Percentiles rank a stretch among this genome's conserved stretches.
Evolutionary conservation across 352 stramenopile genomes (phyloP).

Genomic region (Pythium dissimile): DNA sequence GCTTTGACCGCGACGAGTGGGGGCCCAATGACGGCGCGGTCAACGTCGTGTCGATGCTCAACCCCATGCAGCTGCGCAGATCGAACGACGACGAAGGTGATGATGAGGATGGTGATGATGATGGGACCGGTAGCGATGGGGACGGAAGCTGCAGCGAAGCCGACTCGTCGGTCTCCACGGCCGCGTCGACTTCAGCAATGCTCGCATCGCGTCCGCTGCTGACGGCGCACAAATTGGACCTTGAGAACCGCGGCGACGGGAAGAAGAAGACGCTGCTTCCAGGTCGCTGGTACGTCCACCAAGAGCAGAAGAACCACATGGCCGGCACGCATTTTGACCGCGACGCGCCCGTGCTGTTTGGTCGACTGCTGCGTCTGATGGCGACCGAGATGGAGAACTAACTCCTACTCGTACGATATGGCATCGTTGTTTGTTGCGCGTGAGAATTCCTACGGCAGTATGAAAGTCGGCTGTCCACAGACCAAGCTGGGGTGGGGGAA

Average conservation of each 20-base stretch:
- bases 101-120: neutral
- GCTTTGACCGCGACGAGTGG: slow-evolving; percentile 56
- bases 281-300: slow-evolving; percentile 72
- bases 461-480: too few species aligned
- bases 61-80: slow-evolving; percentile 7
- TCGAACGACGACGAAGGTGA: neutral
- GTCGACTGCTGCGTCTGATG: slow-evolving; percentile 41
- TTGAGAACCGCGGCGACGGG: neutral
- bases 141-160: slow-evolving; percentile 10
- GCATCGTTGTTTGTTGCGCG: too few species aligned
- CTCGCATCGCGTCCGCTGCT: slow-evolving; percentile 1
- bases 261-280: slow-evolving; percentile 1
- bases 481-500: too few species aligned
- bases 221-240: slow-evolving; percentile 10
- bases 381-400: slow-evolving; percentile 12
- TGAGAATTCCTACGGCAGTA: too few species aligned
- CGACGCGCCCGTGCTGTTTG: slow-evolving; percentile 52
- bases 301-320: slow-evolving; percentile 67
- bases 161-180: slow-evolving; percentile 6
- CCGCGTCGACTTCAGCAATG: neutral
- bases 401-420: too few species aligned
- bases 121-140: neutral
- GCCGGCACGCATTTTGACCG: slow-evolving; percentile 64
- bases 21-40: slow-evolving; percentile 67
- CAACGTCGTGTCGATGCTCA: slow-evolving; percentile 70